phyloP scores from a whole-genome alignment of 2,329 filamentous ascomycete genomes.

The Alternaria alternata region DNA sequence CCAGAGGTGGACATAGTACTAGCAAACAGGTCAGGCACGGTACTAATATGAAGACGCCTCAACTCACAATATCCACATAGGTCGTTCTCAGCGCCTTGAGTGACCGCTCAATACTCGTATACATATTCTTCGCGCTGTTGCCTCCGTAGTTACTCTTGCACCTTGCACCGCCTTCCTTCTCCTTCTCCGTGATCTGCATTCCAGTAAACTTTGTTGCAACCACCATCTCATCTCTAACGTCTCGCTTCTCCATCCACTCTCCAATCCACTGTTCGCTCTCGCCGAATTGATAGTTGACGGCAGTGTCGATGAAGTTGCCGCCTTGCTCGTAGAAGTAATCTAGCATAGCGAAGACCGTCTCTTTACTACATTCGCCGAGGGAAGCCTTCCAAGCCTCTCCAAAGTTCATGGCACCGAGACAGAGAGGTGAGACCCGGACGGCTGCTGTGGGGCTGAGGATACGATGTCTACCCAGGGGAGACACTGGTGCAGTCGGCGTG shows the following conservation, averaged over 20 bases:
- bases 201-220: conserved; percentile 54
- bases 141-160: conserved; percentile 27
- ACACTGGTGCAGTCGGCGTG: conserved; percentile 34
- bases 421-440: conserved; percentile 59
- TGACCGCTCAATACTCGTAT: conserved; percentile 19
- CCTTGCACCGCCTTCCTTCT: conserved; percentile 23
- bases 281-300: conserved; percentile 52
- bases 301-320: conserved; percentile 78
- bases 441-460: conserved; percentile 71
- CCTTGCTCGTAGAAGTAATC: conserved; percentile 72
- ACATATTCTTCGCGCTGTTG: conserved; percentile 29
- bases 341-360: conserved; percentile 69
- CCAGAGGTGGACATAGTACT: conserved; percentile 53
- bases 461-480: conserved; percentile 70
- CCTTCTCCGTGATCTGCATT: conserved; percentile 33
- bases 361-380: conserved; percentile 72
- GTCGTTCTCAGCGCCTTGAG: conserved; percentile 58
- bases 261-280: conserved; percentile 55
- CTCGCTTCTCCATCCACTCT: conserved; percentile 53
- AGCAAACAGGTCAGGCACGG: conserved; percentile 31
- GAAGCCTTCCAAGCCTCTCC: conserved; percentile 64
- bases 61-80: conserved; percentile 66
- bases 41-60: background rate
- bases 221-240: conserved; percentile 52
- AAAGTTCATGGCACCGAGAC: conserved; percentile 71